Percentiles rank a stretch among this genome's conserved stretches.
These are phyloP conservation scores for Kuraishia molischiana DNA, from an alignment of 805 yeast genomes.

Conservation along the genomic window DNA sequence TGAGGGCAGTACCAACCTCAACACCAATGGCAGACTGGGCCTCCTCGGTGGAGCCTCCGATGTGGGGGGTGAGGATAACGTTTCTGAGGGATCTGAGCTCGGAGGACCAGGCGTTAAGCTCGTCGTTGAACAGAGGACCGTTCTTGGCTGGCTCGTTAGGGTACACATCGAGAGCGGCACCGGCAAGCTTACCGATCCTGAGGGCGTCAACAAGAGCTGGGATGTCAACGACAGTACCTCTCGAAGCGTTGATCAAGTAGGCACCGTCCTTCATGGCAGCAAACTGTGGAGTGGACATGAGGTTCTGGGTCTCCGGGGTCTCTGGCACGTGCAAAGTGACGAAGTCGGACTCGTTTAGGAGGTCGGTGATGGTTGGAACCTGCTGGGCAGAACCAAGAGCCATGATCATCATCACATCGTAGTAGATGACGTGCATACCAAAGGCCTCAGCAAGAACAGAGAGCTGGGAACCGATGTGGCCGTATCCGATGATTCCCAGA, in stretches of 20 bases:
- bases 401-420: conserved; percentile 90
- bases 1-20: conserved; percentile 80
- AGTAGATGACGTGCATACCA: conserved; percentile 95
- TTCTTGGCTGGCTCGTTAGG: conserved; percentile 97
- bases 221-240: conserved; percentile 96
- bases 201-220: conserved; percentile 88
- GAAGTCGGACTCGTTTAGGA: conserved; percentile 75
- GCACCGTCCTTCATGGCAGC: conserved; percentile 96
- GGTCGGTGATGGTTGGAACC: conserved; percentile 75
- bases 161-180: conserved; percentile 94
- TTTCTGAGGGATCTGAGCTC: conserved; percentile 79
- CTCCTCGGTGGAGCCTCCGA: conserved; percentile 98
- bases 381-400: conserved; percentile 94
- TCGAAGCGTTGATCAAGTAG: conserved; percentile 88
- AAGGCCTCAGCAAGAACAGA: conserved; percentile 94
- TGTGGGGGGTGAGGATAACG: conserved; percentile 91
- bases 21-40: conserved; percentile 97
- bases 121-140: conserved; percentile 69
- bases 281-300: conserved; percentile 84
- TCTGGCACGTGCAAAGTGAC: conserved; percentile 94
- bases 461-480: conserved; percentile 96
- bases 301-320: conserved; percentile 81
- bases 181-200: conserved; percentile 90
- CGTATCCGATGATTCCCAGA: conserved; percentile 93
- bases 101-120: conserved; percentile 73